Evolutionary conservation across 2,329 filamentous ascomycete species (phyloP).

Genomic region (Penicillium sp.): DNA sequence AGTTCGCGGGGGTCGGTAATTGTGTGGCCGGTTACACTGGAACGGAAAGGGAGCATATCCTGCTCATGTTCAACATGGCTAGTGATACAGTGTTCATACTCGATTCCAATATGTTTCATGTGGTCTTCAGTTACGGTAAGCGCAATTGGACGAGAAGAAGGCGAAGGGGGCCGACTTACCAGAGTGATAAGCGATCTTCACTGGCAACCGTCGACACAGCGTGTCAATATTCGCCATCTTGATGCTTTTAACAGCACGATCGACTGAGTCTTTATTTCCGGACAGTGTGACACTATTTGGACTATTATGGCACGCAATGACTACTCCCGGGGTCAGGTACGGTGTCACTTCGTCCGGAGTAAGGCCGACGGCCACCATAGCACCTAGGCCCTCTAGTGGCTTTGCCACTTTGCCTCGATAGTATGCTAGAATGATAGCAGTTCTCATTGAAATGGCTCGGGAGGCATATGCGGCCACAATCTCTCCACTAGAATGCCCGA

Average conservation of each 20-base stretch:
- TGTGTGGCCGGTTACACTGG: slow-evolving; percentile 8
- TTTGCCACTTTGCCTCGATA: slow-evolving; percentile 20
- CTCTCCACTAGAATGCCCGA: slow-evolving; percentile 40
- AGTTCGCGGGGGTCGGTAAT: slow-evolving; percentile 13
- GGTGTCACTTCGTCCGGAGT: slow-evolving; percentile 4
- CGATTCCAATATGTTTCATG: slow-evolving; percentile 13
- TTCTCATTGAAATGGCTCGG: slow-evolving; percentile 18
- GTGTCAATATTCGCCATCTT: slow-evolving; percentile 9
- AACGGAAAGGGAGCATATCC: slow-evolving; percentile 19
- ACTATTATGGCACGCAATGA: slow-evolving; percentile 29
- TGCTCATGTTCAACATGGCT: not conserved
- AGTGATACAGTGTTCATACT: slow-evolving; percentile 9
- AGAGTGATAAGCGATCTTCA: slow-evolving; percentile 25
- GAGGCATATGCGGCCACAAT: slow-evolving; percentile 39
- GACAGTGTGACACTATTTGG: slow-evolving; percentile 28
- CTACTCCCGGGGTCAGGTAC: slow-evolving; percentile 17
- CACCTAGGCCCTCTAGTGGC: slow-evolving; percentile 4
- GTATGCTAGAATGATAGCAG: slow-evolving; percentile 24
- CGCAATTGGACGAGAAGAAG: not conserved
- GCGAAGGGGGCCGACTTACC: not conserved
- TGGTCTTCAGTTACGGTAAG: slow-evolving; percentile 7
- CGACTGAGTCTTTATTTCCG: slow-evolving; percentile 11
- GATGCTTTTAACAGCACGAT: slow-evolving; percentile 6
- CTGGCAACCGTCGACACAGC: slow-evolving; percentile 8
- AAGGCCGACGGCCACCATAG: slow-evolving; percentile 29